Conservation (phyloP, 805 yeast species). For the Candida ascalaphidarum region DNA sequence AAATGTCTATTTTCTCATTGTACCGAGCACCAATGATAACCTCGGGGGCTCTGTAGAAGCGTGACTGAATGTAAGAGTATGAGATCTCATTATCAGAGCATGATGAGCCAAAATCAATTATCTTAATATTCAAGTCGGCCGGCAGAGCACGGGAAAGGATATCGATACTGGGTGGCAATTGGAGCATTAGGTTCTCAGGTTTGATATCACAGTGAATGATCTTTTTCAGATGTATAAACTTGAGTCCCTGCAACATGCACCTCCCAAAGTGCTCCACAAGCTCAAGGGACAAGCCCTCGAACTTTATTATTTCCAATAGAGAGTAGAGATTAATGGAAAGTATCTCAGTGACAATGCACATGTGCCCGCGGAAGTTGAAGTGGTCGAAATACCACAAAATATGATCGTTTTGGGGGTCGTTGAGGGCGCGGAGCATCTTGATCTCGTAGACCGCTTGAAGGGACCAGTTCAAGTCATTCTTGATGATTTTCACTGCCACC, state of each 20-base stretch:
- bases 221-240: constrained; percentile 45
- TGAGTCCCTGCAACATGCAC: constrained; percentile 53
- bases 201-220: constrained; percentile 81
- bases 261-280: constrained; percentile 37
- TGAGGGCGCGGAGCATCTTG: constrained; percentile 48
- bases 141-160: constrained; percentile 15
- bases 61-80: constrained; percentile 48
- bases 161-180: constrained; percentile 14
- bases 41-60: constrained; percentile 78
- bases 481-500: constrained; percentile 73
- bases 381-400: constrained; percentile 56
- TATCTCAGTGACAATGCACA: constrained; percentile 73
- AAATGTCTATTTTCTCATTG: constrained; percentile 49
- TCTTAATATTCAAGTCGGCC: constrained; percentile 42
- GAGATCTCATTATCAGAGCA: constrained; percentile 36
- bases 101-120: constrained; percentile 78
- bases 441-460: constrained; percentile 75
- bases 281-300: constrained; percentile 38
- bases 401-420: constrained; percentile 8
- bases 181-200: constrained; percentile 73
- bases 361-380: constrained; percentile 73
- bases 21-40: constrained; percentile 61
- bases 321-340: constrained; percentile 63
- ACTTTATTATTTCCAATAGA: constrained; percentile 39
- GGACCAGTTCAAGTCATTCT: constrained; percentile 65